Percentiles rank a stretch among this genome's conserved stretches.
Evolutionary conservation across 495 filamentous ascomycete species (phyloP).

Genomic region (Penicillium riverlandense): DNA sequence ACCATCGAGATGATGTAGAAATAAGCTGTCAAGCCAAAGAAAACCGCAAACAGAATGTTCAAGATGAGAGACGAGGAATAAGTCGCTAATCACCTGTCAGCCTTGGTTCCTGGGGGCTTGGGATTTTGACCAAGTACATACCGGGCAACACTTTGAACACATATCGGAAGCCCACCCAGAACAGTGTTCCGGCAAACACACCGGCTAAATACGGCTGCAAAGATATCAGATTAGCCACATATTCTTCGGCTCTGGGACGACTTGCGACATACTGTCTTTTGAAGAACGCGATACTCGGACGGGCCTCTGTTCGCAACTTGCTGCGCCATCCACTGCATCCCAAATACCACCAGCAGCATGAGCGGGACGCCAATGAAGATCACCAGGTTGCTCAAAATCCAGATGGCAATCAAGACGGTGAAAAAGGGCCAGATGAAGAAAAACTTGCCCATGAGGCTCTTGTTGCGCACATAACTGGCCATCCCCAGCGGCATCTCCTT

Average conservation of each 20-base stretch:
- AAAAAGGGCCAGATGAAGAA: slow-evolving; percentile 87
- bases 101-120: slow-evolving; percentile 1
- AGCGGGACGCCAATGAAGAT: slow-evolving; percentile 71
- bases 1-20: slow-evolving; percentile 84
- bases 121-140: slow-evolving; percentile 27
- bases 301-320: slow-evolving; percentile 74
- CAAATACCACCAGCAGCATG: slow-evolving; percentile 55
- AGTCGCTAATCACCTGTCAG: slow-evolving; percentile 41
- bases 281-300: slow-evolving; percentile 75
- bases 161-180: slow-evolving; percentile 76
- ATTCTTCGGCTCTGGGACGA: not conserved
- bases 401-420: slow-evolving; percentile 59
- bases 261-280: slow-evolving; percentile 64
- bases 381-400: slow-evolving; percentile 65
- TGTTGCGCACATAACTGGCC: slow-evolving; percentile 58
- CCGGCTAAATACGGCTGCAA: slow-evolving; percentile 80
- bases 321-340: slow-evolving; percentile 71
- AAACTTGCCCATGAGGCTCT: slow-evolving; percentile 73
- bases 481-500: slow-evolving; percentile 46
- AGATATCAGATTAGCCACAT: not conserved
- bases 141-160: slow-evolving; percentile 63
- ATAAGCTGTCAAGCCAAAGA: slow-evolving; percentile 61
- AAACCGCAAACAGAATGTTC: slow-evolving; percentile 65
- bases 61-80: slow-evolving; percentile 56
- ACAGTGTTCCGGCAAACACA: slow-evolving; percentile 82